phyloP scores from a whole-genome alignment of 176 grass and related monocot species.

The Carex scoparia region DNA sequence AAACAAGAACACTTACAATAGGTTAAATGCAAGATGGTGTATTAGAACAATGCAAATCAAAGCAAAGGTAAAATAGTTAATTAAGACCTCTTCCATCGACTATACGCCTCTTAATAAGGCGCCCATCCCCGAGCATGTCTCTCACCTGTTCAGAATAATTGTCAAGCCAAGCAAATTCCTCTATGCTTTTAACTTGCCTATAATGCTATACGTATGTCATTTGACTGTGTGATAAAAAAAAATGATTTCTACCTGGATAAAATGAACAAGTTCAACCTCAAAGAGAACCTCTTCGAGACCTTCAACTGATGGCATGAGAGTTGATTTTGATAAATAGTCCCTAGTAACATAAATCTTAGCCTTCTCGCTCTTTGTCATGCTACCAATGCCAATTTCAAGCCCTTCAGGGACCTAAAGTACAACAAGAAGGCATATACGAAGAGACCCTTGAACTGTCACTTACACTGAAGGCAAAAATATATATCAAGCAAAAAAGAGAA shows the following conservation, averaged over 20 bases:
- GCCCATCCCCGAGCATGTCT: slow-evolving; percentile 98
- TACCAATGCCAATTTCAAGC: slow-evolving; percentile 91
- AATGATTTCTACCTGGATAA: slow-evolving; percentile 63
- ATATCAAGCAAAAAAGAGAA: slow-evolving; percentile 19
- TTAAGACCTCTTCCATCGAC: slow-evolving; percentile 76
- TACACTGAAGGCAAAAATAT: neutral
- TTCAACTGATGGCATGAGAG: slow-evolving; percentile 64
- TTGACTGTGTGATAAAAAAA: neutral
- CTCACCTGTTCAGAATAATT: slow-evolving; percentile 62
- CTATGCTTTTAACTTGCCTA: neutral
- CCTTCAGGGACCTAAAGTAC: slow-evolving; percentile 89
- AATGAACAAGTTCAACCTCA: slow-evolving; percentile 75
- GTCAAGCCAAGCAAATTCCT: neutral
- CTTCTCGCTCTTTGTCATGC: slow-evolving; percentile 76
- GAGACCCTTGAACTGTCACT: slow-evolving; percentile 19
- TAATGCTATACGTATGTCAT: neutral
- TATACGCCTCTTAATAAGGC: slow-evolving; percentile 91
- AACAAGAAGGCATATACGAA: slow-evolving; percentile 32
- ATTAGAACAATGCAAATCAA: slow-evolving; percentile 13
- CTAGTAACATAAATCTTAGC: slow-evolving; percentile 72
- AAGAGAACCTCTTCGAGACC: slow-evolving; percentile 78
- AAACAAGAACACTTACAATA: neutral
- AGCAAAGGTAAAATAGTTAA: slow-evolving; percentile 26
- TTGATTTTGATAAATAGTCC: slow-evolving; percentile 70
- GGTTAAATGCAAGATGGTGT: neutral